Percentiles rank a stretch among this genome's conserved stretches.
phyloP scores from a whole-genome alignment of 176 grass and related monocot genomes.

The Paspalum notatum region DNA sequence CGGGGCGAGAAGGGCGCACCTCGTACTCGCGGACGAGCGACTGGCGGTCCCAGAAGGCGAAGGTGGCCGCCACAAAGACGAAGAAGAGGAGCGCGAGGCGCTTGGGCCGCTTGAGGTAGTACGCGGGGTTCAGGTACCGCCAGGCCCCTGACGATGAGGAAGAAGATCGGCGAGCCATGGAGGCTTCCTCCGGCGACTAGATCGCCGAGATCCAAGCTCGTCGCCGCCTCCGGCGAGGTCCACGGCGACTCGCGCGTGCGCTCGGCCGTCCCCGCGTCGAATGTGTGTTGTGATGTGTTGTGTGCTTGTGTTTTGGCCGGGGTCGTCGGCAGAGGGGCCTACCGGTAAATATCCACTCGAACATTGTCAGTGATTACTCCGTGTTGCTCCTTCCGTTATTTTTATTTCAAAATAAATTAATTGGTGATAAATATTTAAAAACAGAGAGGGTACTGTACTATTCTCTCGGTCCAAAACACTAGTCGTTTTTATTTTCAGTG shows the following conservation, averaged over 20 bases:
- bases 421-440: no score
- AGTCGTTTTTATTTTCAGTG: no score
- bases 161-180: conserved; percentile 56
- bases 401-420: neutral
- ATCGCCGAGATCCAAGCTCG: conserved; percentile 54
- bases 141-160: conserved; percentile 67
- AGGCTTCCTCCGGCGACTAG: conserved; percentile 16
- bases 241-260: conserved; percentile 45
- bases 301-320: conserved; percentile 29
- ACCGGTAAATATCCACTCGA: conserved; percentile 40
- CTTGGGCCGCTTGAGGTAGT: conserved; percentile 97
- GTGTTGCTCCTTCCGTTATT: no score
- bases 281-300: neutral
- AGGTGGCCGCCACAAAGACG: conserved; percentile 79
- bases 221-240: conserved; percentile 43
- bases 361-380: neutral
- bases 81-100: conserved; percentile 88
- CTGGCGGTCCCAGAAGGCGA: conserved; percentile 96
- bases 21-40: conserved; percentile 86
- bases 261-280: conserved; percentile 17
- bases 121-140: conserved; percentile 90
- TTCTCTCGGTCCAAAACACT: no score
- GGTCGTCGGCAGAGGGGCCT: conserved; percentile 38
- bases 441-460: no score
- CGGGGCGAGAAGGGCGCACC: conserved; percentile 40